These are phyloP conservation scores for Earliella scabrosa DNA, from an alignment of 1,284 basidiomycete species.

Conservation along the genomic window DNA sequence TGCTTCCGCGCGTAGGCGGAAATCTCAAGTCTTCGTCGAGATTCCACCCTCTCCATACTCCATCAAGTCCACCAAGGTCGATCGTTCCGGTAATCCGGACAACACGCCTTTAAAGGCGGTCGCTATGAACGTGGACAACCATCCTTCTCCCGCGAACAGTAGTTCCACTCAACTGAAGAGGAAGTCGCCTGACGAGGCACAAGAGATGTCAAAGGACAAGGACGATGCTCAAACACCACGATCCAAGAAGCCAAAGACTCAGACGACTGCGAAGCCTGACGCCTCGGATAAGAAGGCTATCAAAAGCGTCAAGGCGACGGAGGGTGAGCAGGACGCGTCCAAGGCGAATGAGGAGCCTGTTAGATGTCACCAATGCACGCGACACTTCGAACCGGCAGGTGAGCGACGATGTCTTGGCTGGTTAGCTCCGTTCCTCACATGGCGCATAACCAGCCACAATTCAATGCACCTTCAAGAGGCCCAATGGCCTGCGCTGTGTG, in stretches of 20 bases:
- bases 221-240: constrained; percentile 21
- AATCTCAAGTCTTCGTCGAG: constrained; percentile 60
- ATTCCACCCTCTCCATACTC: constrained; percentile 52
- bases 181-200: constrained; percentile 29
- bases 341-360: constrained; percentile 41
- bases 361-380: constrained; percentile 74
- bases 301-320: constrained; percentile 5
- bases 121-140: constrained; percentile 27
- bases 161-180: constrained; percentile 29
- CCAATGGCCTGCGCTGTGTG: constrained; percentile 48
- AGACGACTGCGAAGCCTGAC: constrained; percentile 11
- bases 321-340: constrained; percentile 17
- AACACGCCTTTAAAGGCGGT: constrained; percentile 52
- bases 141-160: constrained; percentile 8
- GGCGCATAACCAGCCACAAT: constrained; percentile 41
- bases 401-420: constrained; percentile 21
- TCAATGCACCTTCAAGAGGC: constrained; percentile 52
- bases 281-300: background rate
- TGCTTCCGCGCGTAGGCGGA: constrained; percentile 33
- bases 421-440: background rate
- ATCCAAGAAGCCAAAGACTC: constrained; percentile 40
- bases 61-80: constrained; percentile 3
- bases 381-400: constrained; percentile 59
- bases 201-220: constrained; percentile 2
- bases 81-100: constrained; percentile 40